Evolutionary conservation across 768 basidiomycete genomes (phyloP).

Genomic region (Flagelloscypha sp.): DNA sequence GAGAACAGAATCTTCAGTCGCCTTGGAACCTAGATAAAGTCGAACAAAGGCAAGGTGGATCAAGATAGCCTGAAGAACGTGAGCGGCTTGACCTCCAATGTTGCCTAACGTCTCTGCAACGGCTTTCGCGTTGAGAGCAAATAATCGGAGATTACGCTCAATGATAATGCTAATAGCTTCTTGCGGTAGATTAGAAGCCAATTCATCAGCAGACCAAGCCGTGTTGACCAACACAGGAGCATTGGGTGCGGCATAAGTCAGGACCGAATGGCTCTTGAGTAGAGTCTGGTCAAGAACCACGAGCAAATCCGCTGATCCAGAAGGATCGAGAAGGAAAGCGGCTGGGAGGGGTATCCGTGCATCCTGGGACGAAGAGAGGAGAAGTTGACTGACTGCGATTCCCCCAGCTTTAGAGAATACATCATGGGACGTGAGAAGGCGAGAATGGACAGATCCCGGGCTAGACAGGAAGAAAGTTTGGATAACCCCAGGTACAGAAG

Average conservation of each 20-base stretch:
- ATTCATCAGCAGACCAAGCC: slow-evolving; percentile 68
- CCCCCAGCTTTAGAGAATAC: slow-evolving; percentile 68
- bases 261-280: slow-evolving; percentile 67
- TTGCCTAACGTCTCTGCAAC: slow-evolving; percentile 38
- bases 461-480: slow-evolving; percentile 50
- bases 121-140: slow-evolving; percentile 48
- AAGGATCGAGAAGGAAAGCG: slow-evolving; percentile 45
- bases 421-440: slow-evolving; percentile 65
- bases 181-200: slow-evolving; percentile 56
- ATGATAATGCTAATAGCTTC: slow-evolving; percentile 38
- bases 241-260: slow-evolving; percentile 56
- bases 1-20: slow-evolving; percentile 42
- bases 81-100: slow-evolving; percentile 24
- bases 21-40: slow-evolving; percentile 67
- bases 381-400: slow-evolving; percentile 56
- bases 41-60: slow-evolving; percentile 77
- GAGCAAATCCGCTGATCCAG: slow-evolving; percentile 57
- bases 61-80: slow-evolving; percentile 46
- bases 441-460: slow-evolving; percentile 41
- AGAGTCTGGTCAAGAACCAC: slow-evolving; percentile 70
- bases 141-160: slow-evolving; percentile 48
- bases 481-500: slow-evolving; percentile 47
- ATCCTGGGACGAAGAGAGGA: slow-evolving; percentile 42
- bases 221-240: slow-evolving; percentile 71
- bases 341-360: slow-evolving; percentile 45